phyloP scores from a whole-genome alignment of 495 filamentous ascomycete genomes.

The Penicillium robsamsonii region DNA sequence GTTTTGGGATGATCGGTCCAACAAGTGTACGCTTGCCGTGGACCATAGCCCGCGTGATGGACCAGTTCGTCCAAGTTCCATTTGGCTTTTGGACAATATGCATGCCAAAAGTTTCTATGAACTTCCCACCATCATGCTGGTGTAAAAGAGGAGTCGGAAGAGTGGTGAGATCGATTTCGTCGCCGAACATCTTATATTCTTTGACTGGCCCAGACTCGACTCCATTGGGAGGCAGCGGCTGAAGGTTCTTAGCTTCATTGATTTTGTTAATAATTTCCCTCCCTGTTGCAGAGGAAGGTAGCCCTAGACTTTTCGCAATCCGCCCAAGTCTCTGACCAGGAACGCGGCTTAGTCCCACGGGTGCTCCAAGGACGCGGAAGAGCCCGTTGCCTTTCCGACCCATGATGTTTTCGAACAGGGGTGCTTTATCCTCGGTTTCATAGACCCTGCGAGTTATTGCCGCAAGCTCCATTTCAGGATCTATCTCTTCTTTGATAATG shows the following conservation, averaged over 20 bases:
- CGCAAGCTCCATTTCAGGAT: constrained; percentile 35
- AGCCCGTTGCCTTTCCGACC: constrained; percentile 31
- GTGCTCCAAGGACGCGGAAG: constrained; percentile 40
- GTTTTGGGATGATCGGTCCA: constrained; percentile 30
- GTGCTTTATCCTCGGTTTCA: constrained; percentile 37
- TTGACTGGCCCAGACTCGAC: constrained; percentile 33
- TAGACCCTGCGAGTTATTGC: constrained; percentile 38
- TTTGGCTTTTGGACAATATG: constrained; percentile 37
- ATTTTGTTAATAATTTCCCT: constrained; percentile 33
- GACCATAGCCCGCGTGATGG: constrained; percentile 41
- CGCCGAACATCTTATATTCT: constrained; percentile 28
- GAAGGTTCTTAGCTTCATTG: constrained; percentile 15
- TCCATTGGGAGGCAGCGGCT: constrained; percentile 27
- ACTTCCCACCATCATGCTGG: constrained; percentile 38
- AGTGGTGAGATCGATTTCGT: constrained; percentile 34
- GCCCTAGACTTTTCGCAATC: constrained; percentile 30
- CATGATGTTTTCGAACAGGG: constrained; percentile 39
- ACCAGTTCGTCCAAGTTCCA: constrained; percentile 41
- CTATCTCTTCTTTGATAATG: constrained; percentile 29
- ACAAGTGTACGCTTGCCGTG: constrained; percentile 29
- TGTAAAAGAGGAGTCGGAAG: constrained; percentile 37
- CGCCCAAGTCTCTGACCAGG: constrained; percentile 26
- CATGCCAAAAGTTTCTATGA: constrained; percentile 41
- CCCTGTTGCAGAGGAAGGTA: constrained; percentile 28
- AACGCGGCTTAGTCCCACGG: constrained; percentile 26